Conservation (phyloP, 768 basidiomycete species). For the Boletus speciosus region DNA sequence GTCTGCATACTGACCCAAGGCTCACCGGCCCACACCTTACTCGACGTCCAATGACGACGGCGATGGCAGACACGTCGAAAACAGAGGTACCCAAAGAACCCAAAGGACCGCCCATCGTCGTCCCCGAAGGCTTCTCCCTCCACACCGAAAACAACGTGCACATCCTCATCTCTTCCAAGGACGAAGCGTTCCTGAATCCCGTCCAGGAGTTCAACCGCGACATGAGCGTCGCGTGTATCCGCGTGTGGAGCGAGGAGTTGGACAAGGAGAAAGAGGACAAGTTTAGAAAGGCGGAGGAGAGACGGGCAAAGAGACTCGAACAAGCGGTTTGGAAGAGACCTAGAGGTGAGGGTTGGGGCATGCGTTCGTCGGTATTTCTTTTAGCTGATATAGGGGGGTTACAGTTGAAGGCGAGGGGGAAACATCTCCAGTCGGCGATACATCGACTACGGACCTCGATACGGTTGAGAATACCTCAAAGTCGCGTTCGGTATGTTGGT, state of each 20-base stretch:
- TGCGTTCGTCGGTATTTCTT: not conserved
- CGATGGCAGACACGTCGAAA: not conserved
- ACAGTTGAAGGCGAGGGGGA: constrained; percentile 2
- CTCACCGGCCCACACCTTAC: not conserved
- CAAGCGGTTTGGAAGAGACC: constrained; percentile 41
- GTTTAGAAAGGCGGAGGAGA: constrained; percentile 54
- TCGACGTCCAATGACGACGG: constrained; percentile 7
- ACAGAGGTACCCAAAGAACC: not conserved
- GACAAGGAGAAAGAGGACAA: constrained; percentile 59
- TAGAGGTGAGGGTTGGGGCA: constrained; percentile 37
- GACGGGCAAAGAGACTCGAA: constrained; percentile 36
- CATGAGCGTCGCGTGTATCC: constrained; percentile 85
- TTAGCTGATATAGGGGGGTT: not conserved
- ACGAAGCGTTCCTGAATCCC: constrained; percentile 93
- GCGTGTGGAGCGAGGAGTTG: constrained; percentile 78
- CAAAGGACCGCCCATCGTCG: constrained; percentile 27
- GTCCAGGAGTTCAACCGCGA: constrained; percentile 99
- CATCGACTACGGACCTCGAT: not conserved
- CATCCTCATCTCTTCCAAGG: constrained; percentile 50
- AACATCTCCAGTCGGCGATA: not conserved
- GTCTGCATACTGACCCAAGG: not conserved
- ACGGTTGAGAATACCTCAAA: constrained; percentile 6
- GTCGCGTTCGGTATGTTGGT: constrained; percentile 22
- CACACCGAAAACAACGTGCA: constrained; percentile 80
- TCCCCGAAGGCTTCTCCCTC: constrained; percentile 74